Conservation (phyloP, 441 rosid genomes). For the Corymbia calophylla region DNA sequence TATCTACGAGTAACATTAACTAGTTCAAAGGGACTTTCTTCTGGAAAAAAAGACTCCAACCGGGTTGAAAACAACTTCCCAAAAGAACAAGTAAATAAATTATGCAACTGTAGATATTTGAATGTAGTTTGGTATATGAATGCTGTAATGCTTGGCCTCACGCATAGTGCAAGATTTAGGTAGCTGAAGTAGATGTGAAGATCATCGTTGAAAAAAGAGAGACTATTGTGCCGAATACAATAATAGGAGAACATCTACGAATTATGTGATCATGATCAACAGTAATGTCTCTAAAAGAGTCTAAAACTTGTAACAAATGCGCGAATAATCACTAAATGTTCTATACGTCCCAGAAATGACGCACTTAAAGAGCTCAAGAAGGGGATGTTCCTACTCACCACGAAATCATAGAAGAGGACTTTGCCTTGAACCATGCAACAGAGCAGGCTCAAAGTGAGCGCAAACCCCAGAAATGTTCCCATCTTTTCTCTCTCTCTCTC, state of each 20-base stretch:
- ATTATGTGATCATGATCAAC: not conserved
- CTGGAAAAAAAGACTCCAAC: not conserved
- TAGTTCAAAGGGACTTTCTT: not conserved
- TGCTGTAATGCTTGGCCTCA: not conserved
- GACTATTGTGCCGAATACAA: not conserved
- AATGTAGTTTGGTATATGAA: not conserved
- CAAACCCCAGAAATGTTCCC: not conserved
- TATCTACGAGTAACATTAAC: not conserved
- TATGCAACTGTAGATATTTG: not conserved
- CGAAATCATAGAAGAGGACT: not conserved
- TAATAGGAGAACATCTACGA: not conserved
- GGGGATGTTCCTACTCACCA: not conserved
- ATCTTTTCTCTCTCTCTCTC: not conserved
- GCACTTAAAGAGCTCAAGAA: not conserved
- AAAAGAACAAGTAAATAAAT: not conserved
- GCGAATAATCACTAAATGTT: not conserved
- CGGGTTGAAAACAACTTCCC: not conserved
- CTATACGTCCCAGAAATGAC: not conserved
- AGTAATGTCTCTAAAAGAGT: not conserved
- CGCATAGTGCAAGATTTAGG: not conserved
- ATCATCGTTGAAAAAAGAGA: not conserved
- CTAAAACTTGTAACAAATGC: not conserved
- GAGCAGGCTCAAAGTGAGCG: not conserved
- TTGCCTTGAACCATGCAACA: not conserved
- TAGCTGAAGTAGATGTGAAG: not conserved